Base-by-base conservation (phyloP, 2,329 filamentous ascomycete species). In the Pyrenochaeta sp. region DNA sequence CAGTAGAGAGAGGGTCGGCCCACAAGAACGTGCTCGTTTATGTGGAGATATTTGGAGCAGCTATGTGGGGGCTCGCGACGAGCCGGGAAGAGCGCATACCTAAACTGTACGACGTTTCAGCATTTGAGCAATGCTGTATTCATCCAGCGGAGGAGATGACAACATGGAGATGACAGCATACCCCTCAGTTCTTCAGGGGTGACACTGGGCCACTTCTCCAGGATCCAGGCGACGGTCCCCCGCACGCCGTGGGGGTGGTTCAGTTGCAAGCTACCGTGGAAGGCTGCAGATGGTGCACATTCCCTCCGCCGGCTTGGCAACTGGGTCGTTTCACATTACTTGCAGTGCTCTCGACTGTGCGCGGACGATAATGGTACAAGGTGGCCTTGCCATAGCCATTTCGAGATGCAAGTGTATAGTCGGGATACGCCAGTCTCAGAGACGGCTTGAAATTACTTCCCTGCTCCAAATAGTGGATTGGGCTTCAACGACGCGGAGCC, bases 21-120 rank as follows among this genome's bases (percentile, higher is more conserved):
- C 22, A 44, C 37, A 37, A 54, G 50, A 56, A 61, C 59, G 55
- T 61, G 58, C 55, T 49, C 22, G 39, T 36, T 54, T 39, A 34
- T 30, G 47, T 25, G 34, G 34, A 40, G 15, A n/a, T 50, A 25
- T 27, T 27, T 39, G 39, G 46, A 51, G 27, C 50, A 37, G 28
- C 37, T 44, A 45, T 50, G 58, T 61, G 58, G 58, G 50, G 54
- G 47, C 37, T 24, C 25, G 42, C n/a, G 45, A 57, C 25, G 25
- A 28, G 24, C 34, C 36, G 37, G 34, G 25, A 40, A 45, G 27
- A 32, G 30, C n/a, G 49, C 47, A 50, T 52, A 52, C 37, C 43
- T 44, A 45, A 42, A 36, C 49, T 32, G 28, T 19, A 34, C 45
- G 12, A 47, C 5, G 28, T 32, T 47, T 46, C 13, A 34, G 28